Base-by-base conservation (phyloP, 371 early-diverging fungal species). In the Apophysomyces trapeziformis region DNA sequence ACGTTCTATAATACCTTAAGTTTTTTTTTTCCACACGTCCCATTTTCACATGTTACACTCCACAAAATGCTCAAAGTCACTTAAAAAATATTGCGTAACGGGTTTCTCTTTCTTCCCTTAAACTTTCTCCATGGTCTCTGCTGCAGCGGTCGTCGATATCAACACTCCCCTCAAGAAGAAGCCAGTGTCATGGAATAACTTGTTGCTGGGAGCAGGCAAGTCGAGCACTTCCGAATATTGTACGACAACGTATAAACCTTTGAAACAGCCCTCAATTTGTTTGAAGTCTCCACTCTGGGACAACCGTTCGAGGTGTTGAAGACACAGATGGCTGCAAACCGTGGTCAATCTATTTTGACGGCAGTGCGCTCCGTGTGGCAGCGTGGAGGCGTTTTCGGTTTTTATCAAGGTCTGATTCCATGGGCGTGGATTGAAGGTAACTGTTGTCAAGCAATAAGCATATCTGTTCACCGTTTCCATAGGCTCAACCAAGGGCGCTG, bases 231-330 rank as follows among this genome's bases (percentile, higher is more conserved):
- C 46, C n/a, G 36, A 63, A 50, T 14, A 35, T 5, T 5, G 56
- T 1, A 18, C 37, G 50, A 44, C 16, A 58, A 66, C n/a, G 38
- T 11, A 39, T 18, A 32, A 12, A 1, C 63, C 9, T 18, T 45
- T 45, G 16, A 45, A 45, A 0, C 50, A 83, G 84, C 68, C 45
- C 62, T 93, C 68, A 91, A 92, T 77, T 75, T 91, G 73, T 93
- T 95, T 69, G 95, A 95, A 74, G 92, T 93, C 39, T 90, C 94
- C 12, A 93, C 94, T 1, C 85, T 94, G 32, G 95, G 95, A 38
- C 95, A 95, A 75, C 95, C 95, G 57, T 95, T 95, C 71, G 95
- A 95, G 76, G 95, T 95, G 38, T 72, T 93, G 64, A 95, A 95
- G 76, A 95, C 95, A 8, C 94, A 94, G 68, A 81, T 93, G 76